Percentiles rank a stretch among this genome's conserved stretches.
These are phyloP conservation scores for Salix koriyanagi DNA, from an alignment of 345 rosid species.

Conservation along the genomic window DNA sequence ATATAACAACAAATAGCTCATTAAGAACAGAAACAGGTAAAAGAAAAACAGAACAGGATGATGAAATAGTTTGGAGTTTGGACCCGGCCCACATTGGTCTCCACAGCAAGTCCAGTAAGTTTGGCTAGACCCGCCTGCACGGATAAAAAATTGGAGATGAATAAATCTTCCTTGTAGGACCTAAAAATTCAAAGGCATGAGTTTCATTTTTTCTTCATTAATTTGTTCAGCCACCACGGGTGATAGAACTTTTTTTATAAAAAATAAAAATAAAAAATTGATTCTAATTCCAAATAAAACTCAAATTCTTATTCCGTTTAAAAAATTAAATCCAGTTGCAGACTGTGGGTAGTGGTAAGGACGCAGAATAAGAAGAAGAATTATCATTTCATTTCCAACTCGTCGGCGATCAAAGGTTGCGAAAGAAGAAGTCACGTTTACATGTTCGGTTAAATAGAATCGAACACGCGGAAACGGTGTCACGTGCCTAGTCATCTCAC, in stretches of 20 bases:
- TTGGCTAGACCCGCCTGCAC: slow-evolving; percentile 97
- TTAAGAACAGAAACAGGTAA: background rate
- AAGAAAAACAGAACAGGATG: background rate
- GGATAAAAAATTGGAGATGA: slow-evolving; percentile 3
- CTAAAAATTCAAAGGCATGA: background rate
- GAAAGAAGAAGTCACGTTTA: background rate
- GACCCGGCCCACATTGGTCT: slow-evolving; percentile 45
- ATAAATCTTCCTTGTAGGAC: background rate
- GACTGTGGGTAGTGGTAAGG: background rate
- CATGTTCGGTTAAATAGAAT: background rate
- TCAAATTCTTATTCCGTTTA: background rate
- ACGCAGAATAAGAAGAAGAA: background rate
- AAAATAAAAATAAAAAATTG: background rate
- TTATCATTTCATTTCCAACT: background rate
- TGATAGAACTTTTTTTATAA: too few species aligned
- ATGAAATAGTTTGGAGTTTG: background rate
- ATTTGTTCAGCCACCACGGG: too few species aligned
- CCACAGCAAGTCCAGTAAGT: slow-evolving; percentile 93
- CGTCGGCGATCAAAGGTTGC: background rate
- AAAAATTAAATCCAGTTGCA: background rate
- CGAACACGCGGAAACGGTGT: background rate
- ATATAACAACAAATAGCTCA: background rate
- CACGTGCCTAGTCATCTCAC: too few species aligned
- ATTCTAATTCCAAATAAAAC: too few species aligned
- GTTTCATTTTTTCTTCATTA: too few species aligned